A percentile compares a stretch with the other conserved stretches of the same genome.
Conservation (phyloP, 441 rosid genomes). For the Adansonia madagascariensis region DNA sequence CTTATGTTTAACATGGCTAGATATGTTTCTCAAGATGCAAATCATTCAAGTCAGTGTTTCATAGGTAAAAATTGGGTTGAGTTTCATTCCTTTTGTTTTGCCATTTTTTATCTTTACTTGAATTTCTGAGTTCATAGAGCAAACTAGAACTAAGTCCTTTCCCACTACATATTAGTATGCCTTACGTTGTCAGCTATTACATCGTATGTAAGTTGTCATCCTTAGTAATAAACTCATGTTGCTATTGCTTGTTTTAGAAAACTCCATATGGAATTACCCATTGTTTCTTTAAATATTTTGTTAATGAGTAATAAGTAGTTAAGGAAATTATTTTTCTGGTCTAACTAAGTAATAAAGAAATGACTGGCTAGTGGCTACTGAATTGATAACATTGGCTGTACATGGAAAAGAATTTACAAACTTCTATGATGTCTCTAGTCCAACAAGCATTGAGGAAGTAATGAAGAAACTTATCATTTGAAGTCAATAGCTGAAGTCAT, state of each 20-base stretch:
- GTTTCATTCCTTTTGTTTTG: not conserved
- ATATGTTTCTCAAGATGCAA: constrained; percentile 51
- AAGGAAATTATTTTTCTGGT: not conserved
- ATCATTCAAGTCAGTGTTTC: constrained; percentile 49
- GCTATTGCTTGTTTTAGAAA: not conserved
- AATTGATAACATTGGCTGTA: not conserved
- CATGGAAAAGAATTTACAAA: not conserved
- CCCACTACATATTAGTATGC: not conserved
- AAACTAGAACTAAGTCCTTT: not conserved
- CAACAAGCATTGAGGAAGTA: not conserved
- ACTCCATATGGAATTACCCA: not conserved
- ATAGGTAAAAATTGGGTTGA: constrained; percentile 51
- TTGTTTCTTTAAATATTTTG: not conserved
- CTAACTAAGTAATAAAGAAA: not conserved
- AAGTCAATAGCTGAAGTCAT: not conserved
- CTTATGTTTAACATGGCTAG: constrained; percentile 54
- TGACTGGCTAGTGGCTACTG: not conserved
- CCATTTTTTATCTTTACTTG: not conserved
- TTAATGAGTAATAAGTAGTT: not conserved
- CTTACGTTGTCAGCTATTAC: not conserved
- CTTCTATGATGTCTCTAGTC: not conserved
- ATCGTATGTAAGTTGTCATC: not conserved
- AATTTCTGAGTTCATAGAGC: not conserved
- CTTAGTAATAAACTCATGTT: not conserved
- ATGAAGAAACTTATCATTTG: not conserved